Conservation (phyloP, 495 filamentous ascomycete genomes). For the Endocarpon pusillum region DNA sequence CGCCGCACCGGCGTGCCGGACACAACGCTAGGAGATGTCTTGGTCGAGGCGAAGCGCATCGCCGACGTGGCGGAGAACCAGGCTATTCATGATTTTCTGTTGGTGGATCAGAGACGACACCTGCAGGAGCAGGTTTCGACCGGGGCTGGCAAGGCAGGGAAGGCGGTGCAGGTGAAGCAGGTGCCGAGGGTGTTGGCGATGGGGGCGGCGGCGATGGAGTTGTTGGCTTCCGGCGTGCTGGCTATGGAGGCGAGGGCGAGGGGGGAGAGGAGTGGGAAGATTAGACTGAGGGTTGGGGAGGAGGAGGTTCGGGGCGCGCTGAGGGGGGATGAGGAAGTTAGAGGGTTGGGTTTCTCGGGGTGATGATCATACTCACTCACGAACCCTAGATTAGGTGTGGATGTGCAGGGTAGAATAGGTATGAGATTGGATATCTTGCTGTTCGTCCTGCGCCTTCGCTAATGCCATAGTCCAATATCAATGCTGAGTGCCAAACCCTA, state of each 20-base stretch:
- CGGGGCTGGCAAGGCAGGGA: slow-evolving; percentile 19
- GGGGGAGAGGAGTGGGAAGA: slow-evolving; percentile 71
- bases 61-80: slow-evolving; percentile 35
- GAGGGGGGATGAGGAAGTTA: slow-evolving; percentile 73
- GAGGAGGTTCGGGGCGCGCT: slow-evolving; percentile 82
- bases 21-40: slow-evolving; percentile 72
- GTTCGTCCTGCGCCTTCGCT: too few relatives aligned
- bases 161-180: slow-evolving; percentile 49
- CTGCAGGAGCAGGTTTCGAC: slow-evolving; percentile 2
- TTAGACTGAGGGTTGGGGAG: slow-evolving; percentile 68
- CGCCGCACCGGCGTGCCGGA: slow-evolving; percentile 72
- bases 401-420: too few relatives aligned
- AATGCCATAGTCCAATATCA: too few relatives aligned
- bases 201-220: slow-evolving; percentile 54
- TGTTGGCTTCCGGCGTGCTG: slow-evolving; percentile 76
- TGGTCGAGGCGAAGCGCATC: slow-evolving; percentile 75
- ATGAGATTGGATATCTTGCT: neutral
- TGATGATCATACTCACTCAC: too few relatives aligned
- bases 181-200: slow-evolving; percentile 47
- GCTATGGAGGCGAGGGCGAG: slow-evolving; percentile 56
- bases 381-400: too few relatives aligned
- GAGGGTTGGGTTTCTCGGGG: slow-evolving; percentile 41
- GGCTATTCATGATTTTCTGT: slow-evolving; percentile 25
- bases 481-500: too few relatives aligned
- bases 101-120: slow-evolving; percentile 10